Base-by-base conservation (phyloP, 139 green algal genomes). In the Asterochloris sp. region DNA sequence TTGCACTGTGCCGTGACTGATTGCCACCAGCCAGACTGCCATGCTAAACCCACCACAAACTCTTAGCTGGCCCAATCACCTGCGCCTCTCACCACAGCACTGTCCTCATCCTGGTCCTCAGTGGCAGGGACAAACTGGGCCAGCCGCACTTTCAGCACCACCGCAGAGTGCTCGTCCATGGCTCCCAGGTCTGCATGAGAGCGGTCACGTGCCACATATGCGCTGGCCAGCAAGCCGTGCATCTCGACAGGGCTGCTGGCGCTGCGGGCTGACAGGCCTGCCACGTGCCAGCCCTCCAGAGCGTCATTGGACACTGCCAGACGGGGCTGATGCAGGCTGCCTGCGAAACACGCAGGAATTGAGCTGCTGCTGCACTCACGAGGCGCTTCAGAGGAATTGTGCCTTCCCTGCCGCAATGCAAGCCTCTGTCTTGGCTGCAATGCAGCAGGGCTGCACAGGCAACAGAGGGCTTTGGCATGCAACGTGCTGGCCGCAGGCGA, bases 111-210 rank as follows among this genome's bases (percentile, higher is more conserved):
- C 29, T 89, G 88, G 29, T 83, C 64, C 28, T 80, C 80, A 17
- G 82, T 87, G 21, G 91, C 86, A 62, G 91, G 91, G 15, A 86
- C 80, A 76, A 89, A 93, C 83, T 94, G 91, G 16, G 87, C 83
- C 38, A 95, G 81, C 23, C 85, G 79, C 26, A 95, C 78, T 21
- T 82, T 89, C 80, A 93, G 93, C 14, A 95, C 71, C 63, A 83
- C 81, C 23, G 89, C 78, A 21, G 84, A 60, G 28, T 89, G 86
- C 79, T 94, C 91, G 26, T 92, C 86, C 64, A 91, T 85, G 23
- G 80, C 89, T 62, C 89, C 91, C 60, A 93, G 69, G 78, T 94
- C 91, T 66, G 86, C 86, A 69, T 84, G 73, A 28, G 61, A 61
- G 24, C 62, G 63, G 27, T 73, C 63, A 9, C 85, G 89, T 62